Conservation (phyloP, 2,329 filamentous ascomycete species). For the Fusarium tricinctum region DNA sequence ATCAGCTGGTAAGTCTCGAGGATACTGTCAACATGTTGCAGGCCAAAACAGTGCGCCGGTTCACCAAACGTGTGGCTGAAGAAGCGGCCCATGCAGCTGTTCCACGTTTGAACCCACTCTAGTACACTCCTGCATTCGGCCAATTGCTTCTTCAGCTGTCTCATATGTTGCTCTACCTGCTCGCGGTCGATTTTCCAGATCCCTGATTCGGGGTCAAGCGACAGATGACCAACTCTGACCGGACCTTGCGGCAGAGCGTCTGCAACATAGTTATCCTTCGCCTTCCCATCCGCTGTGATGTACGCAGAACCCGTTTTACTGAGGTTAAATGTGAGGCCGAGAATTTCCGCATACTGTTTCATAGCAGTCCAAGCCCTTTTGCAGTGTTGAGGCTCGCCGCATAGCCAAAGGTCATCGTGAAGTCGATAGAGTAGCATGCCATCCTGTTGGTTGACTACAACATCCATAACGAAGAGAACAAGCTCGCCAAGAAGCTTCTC, state of each 20-base stretch:
- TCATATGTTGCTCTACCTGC: constrained; percentile 1
- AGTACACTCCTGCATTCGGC: not conserved
- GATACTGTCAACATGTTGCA: constrained; percentile 3
- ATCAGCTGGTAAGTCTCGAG: constrained; percentile 5
- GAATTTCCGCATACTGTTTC: not conserved
- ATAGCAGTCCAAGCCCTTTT: constrained; percentile 2
- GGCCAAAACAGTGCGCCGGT: constrained; percentile 4
- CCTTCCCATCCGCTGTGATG: rapidly evolving
- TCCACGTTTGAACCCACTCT: constrained; percentile 5
- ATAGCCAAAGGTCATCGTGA: constrained; percentile 7
- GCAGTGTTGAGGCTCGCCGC: not conserved
- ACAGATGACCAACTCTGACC: constrained; percentile 1
- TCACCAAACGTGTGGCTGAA: constrained; percentile 12
- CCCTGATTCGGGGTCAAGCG: not conserved
- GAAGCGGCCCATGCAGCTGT: constrained; percentile 5
- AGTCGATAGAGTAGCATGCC: not conserved
- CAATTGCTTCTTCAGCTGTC: not conserved
- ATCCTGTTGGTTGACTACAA: constrained; percentile 5
- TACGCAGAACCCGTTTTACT: constrained; percentile 2
- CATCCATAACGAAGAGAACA: constrained; percentile 14
- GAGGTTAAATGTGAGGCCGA: not conserved
- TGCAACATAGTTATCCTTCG: not conserved
- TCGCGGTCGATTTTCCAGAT: not conserved
- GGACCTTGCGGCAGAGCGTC: not conserved
- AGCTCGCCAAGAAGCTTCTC: constrained; percentile 9